A percentile compares a stretch with the other conserved stretches of the same genome.
Conservation (phyloP, 176 grass and related monocot genomes). For the Phyllostachys edulis region DNA sequence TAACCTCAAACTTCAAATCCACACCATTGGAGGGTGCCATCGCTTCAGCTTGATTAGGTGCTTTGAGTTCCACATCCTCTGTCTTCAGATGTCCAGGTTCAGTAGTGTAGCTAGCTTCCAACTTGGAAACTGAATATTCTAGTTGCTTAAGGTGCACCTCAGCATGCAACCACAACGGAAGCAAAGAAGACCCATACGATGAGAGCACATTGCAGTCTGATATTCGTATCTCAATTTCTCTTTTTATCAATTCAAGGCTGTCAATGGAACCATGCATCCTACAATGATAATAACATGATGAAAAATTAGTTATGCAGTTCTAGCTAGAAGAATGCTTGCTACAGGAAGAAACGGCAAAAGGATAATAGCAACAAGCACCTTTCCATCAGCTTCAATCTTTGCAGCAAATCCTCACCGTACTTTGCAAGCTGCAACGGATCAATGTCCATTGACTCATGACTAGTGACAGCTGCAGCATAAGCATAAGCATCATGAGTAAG, state of each 20-base stretch:
- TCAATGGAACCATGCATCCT: slow-evolving; percentile 40
- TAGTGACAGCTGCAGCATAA: slow-evolving; percentile 27
- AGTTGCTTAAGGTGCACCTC: slow-evolving; percentile 75
- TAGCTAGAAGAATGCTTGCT: slow-evolving; percentile 12
- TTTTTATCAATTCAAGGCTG: slow-evolving; percentile 54
- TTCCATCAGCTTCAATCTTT: slow-evolving; percentile 66
- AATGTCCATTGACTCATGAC: slow-evolving; percentile 53
- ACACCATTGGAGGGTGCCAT: slow-evolving; percentile 19
- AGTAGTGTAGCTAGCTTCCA: slow-evolving; percentile 52
- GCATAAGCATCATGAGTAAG: slow-evolving; percentile 51
- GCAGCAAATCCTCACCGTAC: slow-evolving; percentile 71
- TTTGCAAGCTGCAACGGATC: slow-evolving; percentile 78
- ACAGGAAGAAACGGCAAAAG: slow-evolving; percentile 31
- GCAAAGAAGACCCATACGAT: slow-evolving; percentile 81
- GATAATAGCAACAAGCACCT: slow-evolving; percentile 47
- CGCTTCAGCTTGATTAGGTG: slow-evolving; percentile 38
- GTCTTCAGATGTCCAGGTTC: slow-evolving; percentile 28
- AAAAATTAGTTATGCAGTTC: slow-evolving; percentile 16
- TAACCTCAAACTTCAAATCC: slow-evolving; percentile 39
- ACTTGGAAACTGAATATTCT: slow-evolving; percentile 58
- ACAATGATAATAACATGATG: slow-evolving; percentile 9
- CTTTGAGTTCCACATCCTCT: slow-evolving; percentile 31
- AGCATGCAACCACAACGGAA: slow-evolving; percentile 91
- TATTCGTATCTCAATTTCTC: slow-evolving; percentile 79
- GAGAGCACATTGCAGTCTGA: slow-evolving; percentile 76